Conservation (phyloP, 805 yeast species). For the Candida michaelii region DNA sequence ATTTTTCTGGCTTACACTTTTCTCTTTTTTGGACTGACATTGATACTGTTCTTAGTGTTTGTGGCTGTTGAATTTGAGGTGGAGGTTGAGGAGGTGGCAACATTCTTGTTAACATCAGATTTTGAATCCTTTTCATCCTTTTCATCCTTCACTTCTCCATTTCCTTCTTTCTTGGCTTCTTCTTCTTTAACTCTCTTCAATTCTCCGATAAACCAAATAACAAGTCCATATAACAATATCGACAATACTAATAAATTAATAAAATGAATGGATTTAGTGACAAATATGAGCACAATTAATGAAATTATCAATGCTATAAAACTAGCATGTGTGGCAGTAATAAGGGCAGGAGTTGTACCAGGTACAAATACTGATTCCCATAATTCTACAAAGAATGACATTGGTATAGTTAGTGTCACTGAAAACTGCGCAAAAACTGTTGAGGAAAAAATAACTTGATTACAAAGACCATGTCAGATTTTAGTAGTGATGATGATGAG, state of each 20-base stretch:
- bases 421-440: not conserved
- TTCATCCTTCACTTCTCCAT: slow-evolving; percentile 7
- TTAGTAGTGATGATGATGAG: slow-evolving; percentile 69
- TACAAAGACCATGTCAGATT: slow-evolving; percentile 5
- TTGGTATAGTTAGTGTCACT: slow-evolving; percentile 9
- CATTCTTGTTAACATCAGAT: not conserved
- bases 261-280: slow-evolving; percentile 68
- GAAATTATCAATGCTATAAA: slow-evolving; percentile 64
- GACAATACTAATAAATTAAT: slow-evolving; percentile 57
- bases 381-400: slow-evolving; percentile 58
- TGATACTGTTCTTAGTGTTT: too few species aligned
- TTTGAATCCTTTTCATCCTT: not conserved
- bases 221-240: slow-evolving; percentile 66
- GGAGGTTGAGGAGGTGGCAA: not conserved
- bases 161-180: slow-evolving; percentile 22
- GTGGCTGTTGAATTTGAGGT: too few species aligned
- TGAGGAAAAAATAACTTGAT: not conserved
- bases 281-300: slow-evolving; percentile 55
- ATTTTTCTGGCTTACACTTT: slow-evolving; percentile 18
- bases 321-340: slow-evolving; percentile 86
- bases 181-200: slow-evolving; percentile 49
- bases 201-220: slow-evolving; percentile 87
- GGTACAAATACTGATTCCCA: slow-evolving; percentile 94
- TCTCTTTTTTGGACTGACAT: slow-evolving; percentile 18
- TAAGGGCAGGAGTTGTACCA: slow-evolving; percentile 86